These are phyloP conservation scores for Fusarium sp. DNA, from an alignment of 2,329 filamentous ascomycete species.

Conservation along the genomic window DNA sequence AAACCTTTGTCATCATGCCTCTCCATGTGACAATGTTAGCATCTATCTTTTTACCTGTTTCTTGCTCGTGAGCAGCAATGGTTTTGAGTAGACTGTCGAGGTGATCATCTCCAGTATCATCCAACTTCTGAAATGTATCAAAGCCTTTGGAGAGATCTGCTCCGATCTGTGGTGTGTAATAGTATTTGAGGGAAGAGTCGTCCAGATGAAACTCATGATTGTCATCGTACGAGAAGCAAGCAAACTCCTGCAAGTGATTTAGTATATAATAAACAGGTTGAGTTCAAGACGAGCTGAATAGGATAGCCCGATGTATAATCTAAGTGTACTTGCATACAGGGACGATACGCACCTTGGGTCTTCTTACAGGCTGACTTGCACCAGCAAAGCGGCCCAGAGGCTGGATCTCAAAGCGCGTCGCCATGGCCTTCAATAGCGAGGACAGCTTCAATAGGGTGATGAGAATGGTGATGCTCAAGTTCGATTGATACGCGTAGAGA, in stretches of 20 bases:
- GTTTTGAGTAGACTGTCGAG: slow-evolving; percentile 85
- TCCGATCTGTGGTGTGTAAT: slow-evolving; percentile 81
- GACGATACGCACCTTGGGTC: slow-evolving; percentile 72
- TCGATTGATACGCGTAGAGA: background rate
- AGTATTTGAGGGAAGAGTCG: slow-evolving; percentile 86
- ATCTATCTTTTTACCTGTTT: slow-evolving; percentile 75
- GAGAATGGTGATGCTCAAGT: background rate
- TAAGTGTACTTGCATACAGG: background rate
- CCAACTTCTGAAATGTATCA: slow-evolving; percentile 83
- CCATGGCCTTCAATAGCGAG: slow-evolving; percentile 39
- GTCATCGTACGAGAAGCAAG: slow-evolving; percentile 93
- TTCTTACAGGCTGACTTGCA: slow-evolving; percentile 76
- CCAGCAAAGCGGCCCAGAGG: slow-evolving; percentile 78
- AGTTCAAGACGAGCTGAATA: background rate
- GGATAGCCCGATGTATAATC: too few relatives aligned
- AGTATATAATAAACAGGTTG: background rate
- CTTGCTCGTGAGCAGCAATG: slow-evolving; percentile 79
- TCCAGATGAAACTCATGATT: slow-evolving; percentile 82
- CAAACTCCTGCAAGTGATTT: slow-evolving; percentile 75
- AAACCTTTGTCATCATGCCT: slow-evolving; percentile 98
- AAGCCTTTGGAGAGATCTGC: slow-evolving; percentile 85
- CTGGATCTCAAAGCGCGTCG: slow-evolving; percentile 71
- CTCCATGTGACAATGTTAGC: slow-evolving; percentile 92
- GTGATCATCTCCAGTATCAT: slow-evolving; percentile 88
- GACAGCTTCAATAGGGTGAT: background rate